Evolutionary conservation across 345 rosid genomes (phyloP), one percentile per base, ranked within the genome.

Genomic region (Sonneratia alba): DNA sequence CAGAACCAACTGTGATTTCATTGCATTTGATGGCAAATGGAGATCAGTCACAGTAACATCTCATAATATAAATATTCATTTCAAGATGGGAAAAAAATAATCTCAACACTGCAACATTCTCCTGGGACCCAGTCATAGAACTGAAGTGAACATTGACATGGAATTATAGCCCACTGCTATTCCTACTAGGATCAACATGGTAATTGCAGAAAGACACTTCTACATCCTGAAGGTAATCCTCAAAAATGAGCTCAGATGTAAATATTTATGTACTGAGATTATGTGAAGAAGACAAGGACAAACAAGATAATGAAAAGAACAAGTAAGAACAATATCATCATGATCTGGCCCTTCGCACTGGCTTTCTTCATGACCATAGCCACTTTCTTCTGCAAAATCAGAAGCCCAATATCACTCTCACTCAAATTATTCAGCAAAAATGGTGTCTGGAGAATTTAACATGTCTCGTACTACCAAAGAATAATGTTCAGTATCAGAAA

Each of bases 281-380:
- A 89, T 74, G 91, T 89, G 68, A 91, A 63, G 87, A 90, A 93
- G 71, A 95, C 99, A 48, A 95, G 83, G 83, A 92, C 89, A 70
- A 95, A 95, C 22, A 95, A 82, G 71, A 92, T 85, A 74, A 95
- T 87, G 85, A 95, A 95, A 83, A 95, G 75, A 83, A 76, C 83
- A 45, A 95, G 69, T 78, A 95, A 81, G 81, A 89, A 89, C 72
- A 89, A 68, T 72, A 90, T 95, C 99, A 95, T 92, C 98, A 95
- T 89, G 68, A 86, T 70, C 77, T 95, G 99, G 18, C 97, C 98
- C 85, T 90, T 95, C 7, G 89, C 87, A 67, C 99, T 78, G 45
- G 98, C 98, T 79, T 89, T 95, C 90, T 90, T 95, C 99, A 95
- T 95, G 69, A 95, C 96, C 93, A 92, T 85, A 12, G 88, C 96